Conservation (phyloP, 805 yeast genomes). For the Huiozyma naganishii region DNA sequence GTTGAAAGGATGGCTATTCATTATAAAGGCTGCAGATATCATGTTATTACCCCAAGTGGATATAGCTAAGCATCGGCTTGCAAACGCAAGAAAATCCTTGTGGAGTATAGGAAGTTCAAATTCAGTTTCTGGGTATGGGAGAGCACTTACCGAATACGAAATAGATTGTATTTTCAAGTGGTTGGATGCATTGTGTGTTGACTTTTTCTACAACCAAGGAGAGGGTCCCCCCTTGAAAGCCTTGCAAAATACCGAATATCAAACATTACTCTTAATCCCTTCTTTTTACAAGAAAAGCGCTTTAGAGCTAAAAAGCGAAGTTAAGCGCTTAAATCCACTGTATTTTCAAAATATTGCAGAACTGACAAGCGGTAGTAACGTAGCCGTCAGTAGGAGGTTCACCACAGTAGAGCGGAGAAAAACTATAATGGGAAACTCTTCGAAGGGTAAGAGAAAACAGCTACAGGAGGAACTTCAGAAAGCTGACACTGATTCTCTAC, state of each 20-base stretch:
- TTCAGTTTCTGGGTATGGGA: constrained; percentile 37
- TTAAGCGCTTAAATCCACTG: constrained; percentile 34
- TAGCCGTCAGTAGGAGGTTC: constrained; percentile 28
- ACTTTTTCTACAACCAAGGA: constrained; percentile 71
- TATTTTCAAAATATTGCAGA: constrained; percentile 18
- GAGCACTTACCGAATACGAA: constrained; percentile 47
- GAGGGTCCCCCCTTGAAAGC: constrained; percentile 66
- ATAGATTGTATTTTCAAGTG: constrained; percentile 60
- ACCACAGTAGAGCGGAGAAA: constrained; percentile 48
- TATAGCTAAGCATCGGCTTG: constrained; percentile 25
- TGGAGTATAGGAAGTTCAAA: constrained; percentile 29
- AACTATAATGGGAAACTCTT: constrained; percentile 65
- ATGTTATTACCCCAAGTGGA: constrained; percentile 65
- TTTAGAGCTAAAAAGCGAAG: constrained; percentile 41
- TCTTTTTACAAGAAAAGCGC: constrained; percentile 48
- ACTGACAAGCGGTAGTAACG: constrained; percentile 5
- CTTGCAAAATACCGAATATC: constrained; percentile 52
- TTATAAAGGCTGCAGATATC: constrained; percentile 57
- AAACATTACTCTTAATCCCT: constrained; percentile 51
- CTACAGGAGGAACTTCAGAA: constrained; percentile 29
- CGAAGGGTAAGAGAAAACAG: constrained; percentile 37
- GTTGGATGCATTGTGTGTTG: constrained; percentile 54
- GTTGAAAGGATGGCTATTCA: constrained; percentile 72
- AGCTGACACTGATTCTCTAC: constrained; percentile 35
- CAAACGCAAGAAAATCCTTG: constrained; percentile 23